Base-by-base conservation (phyloP, 2,329 filamentous ascomycete species). In the Ceratocystis destructans region DNA sequence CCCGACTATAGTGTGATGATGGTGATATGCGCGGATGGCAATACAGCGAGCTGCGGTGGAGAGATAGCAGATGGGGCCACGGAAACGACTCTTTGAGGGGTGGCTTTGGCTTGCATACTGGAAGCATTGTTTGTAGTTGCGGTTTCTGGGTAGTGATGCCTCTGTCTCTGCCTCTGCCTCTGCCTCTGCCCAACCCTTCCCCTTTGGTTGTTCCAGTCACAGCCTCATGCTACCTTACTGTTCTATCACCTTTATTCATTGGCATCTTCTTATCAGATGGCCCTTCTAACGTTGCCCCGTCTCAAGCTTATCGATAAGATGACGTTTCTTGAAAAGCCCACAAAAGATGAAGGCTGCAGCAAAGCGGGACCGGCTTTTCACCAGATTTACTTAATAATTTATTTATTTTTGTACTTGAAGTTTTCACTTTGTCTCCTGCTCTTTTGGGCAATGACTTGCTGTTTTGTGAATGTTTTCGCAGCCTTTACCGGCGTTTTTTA, bases 301-400 rank as follows among this genome's bases (percentile, higher is more conserved):
- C 20, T 10, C 20, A 8, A 6, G 15, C 8, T 67, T 67, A 67
- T 67, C 61, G 65, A 67, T 67, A 67, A 67, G 25, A 8, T 28
- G 10, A 2, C 48, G 7, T 8, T 31, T 57, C 22, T 57, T 8
- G n/a, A 10, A 12, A 50, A 50, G 48, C 48, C 48, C 48, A 50
- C 48, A 50, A 50, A 50, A 50, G 8, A 50, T 10, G 10, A 57
- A 28, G 37, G 12, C 37, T 41, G 12, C 28, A 31, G 31, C 33
- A 57, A 57, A 46, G 37, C 28, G 61, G 61, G 31, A 10, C 41
- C 37, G 17, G 31, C 15, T 22, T 20, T 37, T 31, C 57, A 10
- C 20, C 48, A 7, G 48, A 25, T 8, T 20, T 25, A 61, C 12
- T 61, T 25, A 61, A 61, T 61, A 12, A 28, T 37, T 61, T 7